Conservation (phyloP, 2,329 filamentous ascomycete genomes). For the Phoma sp. region DNA sequence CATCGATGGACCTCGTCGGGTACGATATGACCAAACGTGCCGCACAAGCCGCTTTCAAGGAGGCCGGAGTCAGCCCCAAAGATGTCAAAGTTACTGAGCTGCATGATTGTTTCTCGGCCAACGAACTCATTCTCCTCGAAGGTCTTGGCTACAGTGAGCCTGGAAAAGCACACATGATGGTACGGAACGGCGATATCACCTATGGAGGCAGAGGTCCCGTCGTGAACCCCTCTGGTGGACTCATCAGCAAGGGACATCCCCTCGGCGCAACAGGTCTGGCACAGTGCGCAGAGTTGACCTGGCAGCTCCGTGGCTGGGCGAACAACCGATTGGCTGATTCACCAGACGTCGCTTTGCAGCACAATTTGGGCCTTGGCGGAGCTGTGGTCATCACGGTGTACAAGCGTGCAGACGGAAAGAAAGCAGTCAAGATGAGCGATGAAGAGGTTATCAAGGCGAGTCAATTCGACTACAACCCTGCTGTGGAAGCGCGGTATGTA, state of each 20-base stretch:
- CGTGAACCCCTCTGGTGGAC: slow-evolving; percentile 89
- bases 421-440: slow-evolving; percentile 65
- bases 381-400: slow-evolving; percentile 91
- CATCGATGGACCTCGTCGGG: slow-evolving; percentile 86
- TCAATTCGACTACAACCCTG: slow-evolving; percentile 86
- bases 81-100: slow-evolving; percentile 87
- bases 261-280: slow-evolving; percentile 90
- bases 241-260: slow-evolving; percentile 94
- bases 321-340: slow-evolving; percentile 77
- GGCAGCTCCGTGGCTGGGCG: slow-evolving; percentile 94
- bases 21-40: slow-evolving; percentile 83
- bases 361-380: slow-evolving; percentile 90
- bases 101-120: slow-evolving; percentile 95
- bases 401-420: slow-evolving; percentile 77
- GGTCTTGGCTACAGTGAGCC: slow-evolving; percentile 76
- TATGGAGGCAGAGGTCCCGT: slow-evolving; percentile 77
- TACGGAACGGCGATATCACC: slow-evolving; percentile 84
- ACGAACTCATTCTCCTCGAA: slow-evolving; percentile 88
- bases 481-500: slow-evolving; percentile 85
- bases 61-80: slow-evolving; percentile 69
- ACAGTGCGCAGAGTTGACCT: slow-evolving; percentile 91
- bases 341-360: slow-evolving; percentile 79
- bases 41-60: slow-evolving; percentile 68
- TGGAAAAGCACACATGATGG: slow-evolving; percentile 90
- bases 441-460: slow-evolving; percentile 69